Percentiles rank a stretch among this genome's conserved stretches.
These are phyloP conservation scores for Wickerhamomyces subpelliculosus DNA, from an alignment of 805 yeast genomes.

Conservation along the genomic window DNA sequence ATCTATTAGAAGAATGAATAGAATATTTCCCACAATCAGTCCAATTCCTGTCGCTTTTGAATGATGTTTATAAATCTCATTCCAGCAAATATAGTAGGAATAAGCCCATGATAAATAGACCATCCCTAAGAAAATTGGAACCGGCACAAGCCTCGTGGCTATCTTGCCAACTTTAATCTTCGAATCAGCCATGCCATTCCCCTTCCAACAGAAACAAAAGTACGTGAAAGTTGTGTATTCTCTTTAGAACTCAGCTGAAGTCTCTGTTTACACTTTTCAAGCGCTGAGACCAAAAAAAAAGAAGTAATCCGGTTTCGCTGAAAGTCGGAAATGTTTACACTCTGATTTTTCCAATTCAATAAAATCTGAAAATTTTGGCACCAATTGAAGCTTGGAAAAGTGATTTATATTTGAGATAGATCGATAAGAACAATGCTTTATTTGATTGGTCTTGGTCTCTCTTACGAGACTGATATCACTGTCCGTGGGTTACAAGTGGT, in stretches of 20 bases:
- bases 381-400: not conserved
- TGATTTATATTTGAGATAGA: too few species aligned
- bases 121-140: constrained; percentile 4
- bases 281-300: too few species aligned
- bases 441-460: constrained; percentile 85
- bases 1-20: constrained; percentile 21
- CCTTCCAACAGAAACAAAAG: too few species aligned
- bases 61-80: constrained; percentile 19
- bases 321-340: too few species aligned
- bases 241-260: too few species aligned
- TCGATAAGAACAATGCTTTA: constrained; percentile 55
- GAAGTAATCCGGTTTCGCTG: too few species aligned
- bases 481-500: constrained; percentile 89
- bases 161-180: too few species aligned
- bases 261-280: too few species aligned
- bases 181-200: too few species aligned
- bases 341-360: too few species aligned
- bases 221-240: too few species aligned
- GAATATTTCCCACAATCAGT: constrained; percentile 23
- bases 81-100: constrained; percentile 23
- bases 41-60: constrained; percentile 25
- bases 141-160: constrained; percentile 8
- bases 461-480: constrained; percentile 84
- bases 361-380: too few species aligned
- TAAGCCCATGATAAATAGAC: constrained; percentile 18